Evolutionary conservation across 2,329 filamentous ascomycete species (phyloP), one percentile per base, ranked within the genome.

Genomic region (Cercospora sesami): DNA sequence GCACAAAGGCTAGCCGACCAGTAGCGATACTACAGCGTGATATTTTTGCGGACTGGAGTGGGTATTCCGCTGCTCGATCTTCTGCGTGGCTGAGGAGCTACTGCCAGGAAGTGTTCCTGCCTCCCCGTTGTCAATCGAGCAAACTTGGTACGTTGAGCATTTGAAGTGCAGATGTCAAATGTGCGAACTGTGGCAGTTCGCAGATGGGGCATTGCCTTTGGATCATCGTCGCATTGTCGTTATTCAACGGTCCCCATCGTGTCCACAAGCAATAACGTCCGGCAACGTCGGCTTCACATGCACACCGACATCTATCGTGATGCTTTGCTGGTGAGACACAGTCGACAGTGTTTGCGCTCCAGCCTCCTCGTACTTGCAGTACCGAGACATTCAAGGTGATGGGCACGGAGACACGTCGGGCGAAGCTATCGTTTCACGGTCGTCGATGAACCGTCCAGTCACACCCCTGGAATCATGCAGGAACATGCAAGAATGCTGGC

Each of bases 301-400:
- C 55, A 31, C n/a, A 33, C 18, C 55, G 55, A 31, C 18, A 28
- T 39, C 14, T 51, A 21, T 62, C 36, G 36, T 45, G 42, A 30
- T 18, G 36, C 60, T 26, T 48, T 33, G 18, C 10, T 53, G 21
- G 30, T 53, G 61, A 30, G n/a, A 31, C 39, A 53, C 55, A 23
- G 30, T 31, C n/a, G 26, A 59, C 8, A 59, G 26, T 21, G n/a
- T 59, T 31, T 33, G 30, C 16, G 55, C 55, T 33, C 55, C 55
- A 59, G 55, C 55, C 55, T 59, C 55, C 55, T 57, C 62, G 62
- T 64, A 64, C 48, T 39, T 36, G 62, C 31, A 58, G 31, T 64
- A 51, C 62, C 62, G 62, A 58, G 62, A 64, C 51, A 21, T 55
- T 26, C 30, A 42, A 36, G 48, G 18, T 39, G 48, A 45, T 57